Evolutionary conservation across 192 early-diverging fungal genomes (phyloP).

Genomic region (Mortierella claussenii): DNA sequence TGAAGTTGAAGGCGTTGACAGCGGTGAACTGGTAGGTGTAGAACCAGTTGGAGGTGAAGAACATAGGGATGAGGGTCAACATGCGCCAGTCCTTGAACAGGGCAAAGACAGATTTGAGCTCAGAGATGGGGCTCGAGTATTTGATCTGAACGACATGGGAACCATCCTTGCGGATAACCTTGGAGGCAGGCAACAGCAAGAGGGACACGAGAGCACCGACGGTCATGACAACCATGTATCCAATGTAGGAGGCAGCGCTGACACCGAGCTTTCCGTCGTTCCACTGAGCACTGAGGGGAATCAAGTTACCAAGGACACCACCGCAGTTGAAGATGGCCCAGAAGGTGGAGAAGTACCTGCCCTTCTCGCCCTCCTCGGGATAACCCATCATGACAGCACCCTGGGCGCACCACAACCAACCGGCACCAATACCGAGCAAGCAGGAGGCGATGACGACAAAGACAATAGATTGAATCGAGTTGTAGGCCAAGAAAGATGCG

Average conservation of each 20-base stretch:
- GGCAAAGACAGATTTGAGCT: slow-evolving; percentile 59
- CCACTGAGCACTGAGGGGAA: slow-evolving; percentile 78
- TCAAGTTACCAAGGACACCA: slow-evolving; percentile 81
- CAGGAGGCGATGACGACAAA: slow-evolving; percentile 82
- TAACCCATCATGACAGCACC: slow-evolving; percentile 90
- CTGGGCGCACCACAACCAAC: slow-evolving; percentile 78
- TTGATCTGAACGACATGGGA: slow-evolving; percentile 69
- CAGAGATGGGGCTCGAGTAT: slow-evolving; percentile 71
- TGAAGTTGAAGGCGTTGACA: slow-evolving; percentile 71
- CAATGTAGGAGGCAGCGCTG: slow-evolving; percentile 74
- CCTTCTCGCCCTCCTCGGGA: slow-evolving; percentile 82
- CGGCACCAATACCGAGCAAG: slow-evolving; percentile 84
- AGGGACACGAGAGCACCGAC: slow-evolving; percentile 69
- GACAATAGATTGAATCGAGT: slow-evolving; percentile 60
- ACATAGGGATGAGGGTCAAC: slow-evolving; percentile 73
- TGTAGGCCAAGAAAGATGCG: slow-evolving; percentile 75
- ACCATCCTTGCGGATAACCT: slow-evolving; percentile 77
- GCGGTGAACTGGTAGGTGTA: slow-evolving; percentile 73
- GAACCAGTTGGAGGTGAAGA: slow-evolving; percentile 80
- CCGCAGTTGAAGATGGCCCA: slow-evolving; percentile 89
- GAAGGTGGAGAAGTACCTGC: slow-evolving; percentile 84
- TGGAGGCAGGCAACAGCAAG: slow-evolving; percentile 61
- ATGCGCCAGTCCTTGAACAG: slow-evolving; percentile 76
- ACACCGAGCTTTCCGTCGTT: slow-evolving; percentile 58
- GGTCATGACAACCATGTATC: slow-evolving; percentile 76